A percentile compares a stretch with the other conserved stretches of the same genome.
phyloP scores from a whole-genome alignment of 176 grass and related monocot species.

The Puya raimondii region DNA sequence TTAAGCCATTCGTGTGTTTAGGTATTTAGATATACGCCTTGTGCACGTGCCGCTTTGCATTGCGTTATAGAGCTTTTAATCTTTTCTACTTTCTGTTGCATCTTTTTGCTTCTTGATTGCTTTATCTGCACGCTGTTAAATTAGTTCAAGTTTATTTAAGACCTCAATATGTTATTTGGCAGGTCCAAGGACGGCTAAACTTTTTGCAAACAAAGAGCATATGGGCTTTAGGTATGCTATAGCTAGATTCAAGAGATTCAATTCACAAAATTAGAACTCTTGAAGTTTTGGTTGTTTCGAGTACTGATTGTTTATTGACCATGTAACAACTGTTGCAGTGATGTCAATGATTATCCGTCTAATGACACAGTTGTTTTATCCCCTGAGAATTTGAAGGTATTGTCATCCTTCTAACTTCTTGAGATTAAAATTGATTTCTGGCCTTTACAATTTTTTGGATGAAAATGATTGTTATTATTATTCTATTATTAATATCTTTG shows the following conservation, averaged over 20 bases:
- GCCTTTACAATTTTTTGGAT: neutral
- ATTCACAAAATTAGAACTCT: neutral
- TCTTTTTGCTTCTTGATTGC: constrained; percentile 16
- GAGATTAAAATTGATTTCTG: neutral
- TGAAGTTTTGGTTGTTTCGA: neutral
- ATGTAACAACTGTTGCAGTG: constrained; percentile 34
- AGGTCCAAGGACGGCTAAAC: constrained; percentile 77
- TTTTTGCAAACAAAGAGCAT: constrained; percentile 95
- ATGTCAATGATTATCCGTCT: constrained; percentile 90
- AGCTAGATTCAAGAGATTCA: neutral
- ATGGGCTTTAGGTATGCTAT: constrained; percentile 89
- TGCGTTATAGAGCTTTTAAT: too few species aligned
- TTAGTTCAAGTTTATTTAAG: neutral
- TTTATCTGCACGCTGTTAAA: too few species aligned
- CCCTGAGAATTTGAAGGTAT: constrained; percentile 63
- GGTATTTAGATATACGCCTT: too few species aligned
- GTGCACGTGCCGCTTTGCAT: too few species aligned
- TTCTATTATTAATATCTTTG: neutral
- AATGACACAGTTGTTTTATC: constrained; percentile 76
- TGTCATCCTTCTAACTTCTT: neutral
- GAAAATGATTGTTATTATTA: neutral
- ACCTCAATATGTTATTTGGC: constrained; percentile 16
- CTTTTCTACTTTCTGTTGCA: neutral
- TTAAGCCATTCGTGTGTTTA: too few species aligned
- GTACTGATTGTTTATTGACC: neutral